Percentiles rank a stretch among this genome's conserved stretches.
Evolutionary conservation across 495 filamentous ascomycete species (phyloP).

Genomic region (Penicillium tannophilum): DNA sequence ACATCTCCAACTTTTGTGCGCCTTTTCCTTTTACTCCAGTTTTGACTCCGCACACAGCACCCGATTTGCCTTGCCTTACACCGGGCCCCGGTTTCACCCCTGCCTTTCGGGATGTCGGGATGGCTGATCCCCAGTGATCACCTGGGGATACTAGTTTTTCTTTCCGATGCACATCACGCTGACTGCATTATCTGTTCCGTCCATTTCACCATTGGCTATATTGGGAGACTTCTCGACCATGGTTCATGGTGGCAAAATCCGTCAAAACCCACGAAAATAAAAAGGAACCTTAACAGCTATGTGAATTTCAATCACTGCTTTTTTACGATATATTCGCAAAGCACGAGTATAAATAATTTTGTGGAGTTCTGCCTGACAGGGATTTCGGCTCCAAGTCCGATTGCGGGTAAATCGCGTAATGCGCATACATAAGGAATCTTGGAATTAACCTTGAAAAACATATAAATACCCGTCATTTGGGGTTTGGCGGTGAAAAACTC

Average conservation of each 20-base stretch:
- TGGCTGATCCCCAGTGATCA: constrained; percentile 9
- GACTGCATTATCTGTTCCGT: not conserved
- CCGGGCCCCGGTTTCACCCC: constrained; percentile 24
- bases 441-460: not conserved
- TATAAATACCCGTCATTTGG: not conserved
- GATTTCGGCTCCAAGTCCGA: constrained; percentile 23
- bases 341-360: too few relatives aligned
- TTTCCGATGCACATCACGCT: not conserved
- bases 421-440: not conserved
- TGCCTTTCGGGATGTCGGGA: constrained; percentile 1
- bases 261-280: not conserved
- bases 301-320: not conserved
- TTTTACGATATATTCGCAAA: not conserved
- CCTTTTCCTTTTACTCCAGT: not conserved
- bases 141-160: constrained; percentile 1
- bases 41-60: constrained; percentile 24
- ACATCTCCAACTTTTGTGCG: constrained; percentile 17
- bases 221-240: not conserved
- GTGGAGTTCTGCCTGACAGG: not conserved
- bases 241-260: constrained; percentile 1
- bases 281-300: not conserved
- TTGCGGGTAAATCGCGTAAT: constrained; percentile 27
- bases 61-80: not conserved
- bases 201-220: not conserved
- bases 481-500: constrained; percentile 15